Evolutionary conservation across 2,329 filamentous ascomycete genomes (phyloP).

Genomic region (Xylaria multiplex): DNA sequence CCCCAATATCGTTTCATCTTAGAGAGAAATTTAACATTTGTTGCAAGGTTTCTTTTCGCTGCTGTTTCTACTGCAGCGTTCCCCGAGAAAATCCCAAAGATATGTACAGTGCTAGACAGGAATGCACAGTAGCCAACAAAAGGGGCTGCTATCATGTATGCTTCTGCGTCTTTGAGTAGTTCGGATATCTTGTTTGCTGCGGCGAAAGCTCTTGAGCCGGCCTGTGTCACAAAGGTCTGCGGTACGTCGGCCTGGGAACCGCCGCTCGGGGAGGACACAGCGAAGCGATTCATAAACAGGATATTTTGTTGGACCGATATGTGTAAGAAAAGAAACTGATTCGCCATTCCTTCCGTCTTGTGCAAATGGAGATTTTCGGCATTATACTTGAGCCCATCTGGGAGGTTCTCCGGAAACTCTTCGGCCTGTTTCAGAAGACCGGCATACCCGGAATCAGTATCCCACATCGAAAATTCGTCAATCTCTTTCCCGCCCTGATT

Average conservation of each 20-base stretch:
- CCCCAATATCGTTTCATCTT: slow-evolving; percentile 99
- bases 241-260: slow-evolving; percentile 76
- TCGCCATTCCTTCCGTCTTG: slow-evolving; percentile 83
- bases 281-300: slow-evolving; percentile 89
- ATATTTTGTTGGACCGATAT: slow-evolving; percentile 89
- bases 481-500: slow-evolving; percentile 88
- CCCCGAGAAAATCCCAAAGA: slow-evolving; percentile 89
- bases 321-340: slow-evolving; percentile 93
- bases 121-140: slow-evolving; percentile 97
- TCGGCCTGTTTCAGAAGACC: slow-evolving; percentile 76
- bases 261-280: slow-evolving; percentile 75
- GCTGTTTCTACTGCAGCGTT: slow-evolving; percentile 78
- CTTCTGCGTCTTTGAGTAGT: slow-evolving; percentile 81
- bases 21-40: slow-evolving; percentile 88
- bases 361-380: slow-evolving; percentile 86
- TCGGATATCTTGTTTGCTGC: slow-evolving; percentile 89
- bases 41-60: slow-evolving; percentile 84
- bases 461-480: slow-evolving; percentile 83
- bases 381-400: slow-evolving; percentile 77
- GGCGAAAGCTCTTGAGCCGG: slow-evolving; percentile 78
- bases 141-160: slow-evolving; percentile 84
- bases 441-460: slow-evolving; percentile 78
- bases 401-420: slow-evolving; percentile 74
- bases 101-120: slow-evolving; percentile 91
- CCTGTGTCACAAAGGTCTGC: slow-evolving; percentile 78